Evolutionary conservation across 495 filamentous ascomycete genomes (phyloP).

Genomic region (Friedmanniomyces simplex): DNA sequence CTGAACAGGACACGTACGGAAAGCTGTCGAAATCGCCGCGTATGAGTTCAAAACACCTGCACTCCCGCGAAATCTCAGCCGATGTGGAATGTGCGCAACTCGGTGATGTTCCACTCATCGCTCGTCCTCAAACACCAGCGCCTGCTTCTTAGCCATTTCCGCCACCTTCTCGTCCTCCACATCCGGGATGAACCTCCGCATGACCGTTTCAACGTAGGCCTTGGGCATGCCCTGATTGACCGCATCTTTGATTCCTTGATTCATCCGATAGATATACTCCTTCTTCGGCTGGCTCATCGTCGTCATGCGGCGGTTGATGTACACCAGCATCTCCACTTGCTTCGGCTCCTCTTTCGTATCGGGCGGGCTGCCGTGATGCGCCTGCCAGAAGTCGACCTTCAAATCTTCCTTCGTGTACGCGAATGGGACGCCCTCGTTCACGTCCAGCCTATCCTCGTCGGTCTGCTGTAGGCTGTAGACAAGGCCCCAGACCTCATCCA

Average conservation of each 20-base stretch:
- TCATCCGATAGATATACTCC: slow-evolving; percentile 62
- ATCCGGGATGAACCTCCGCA: slow-evolving; percentile 49
- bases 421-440: slow-evolving; percentile 47
- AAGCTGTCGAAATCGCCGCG: too few relatives aligned
- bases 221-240: slow-evolving; percentile 44
- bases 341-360: slow-evolving; percentile 11
- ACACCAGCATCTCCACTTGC: slow-evolving; percentile 40
- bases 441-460: slow-evolving; percentile 42
- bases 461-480: slow-evolving; percentile 36
- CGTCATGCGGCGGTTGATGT: slow-evolving; percentile 43
- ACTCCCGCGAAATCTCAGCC: too few relatives aligned
- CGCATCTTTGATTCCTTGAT: slow-evolving; percentile 54
- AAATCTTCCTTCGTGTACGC: slow-evolving; percentile 42
- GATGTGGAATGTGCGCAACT: too few relatives aligned
- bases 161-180: slow-evolving; percentile 8
- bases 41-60: too few relatives aligned
- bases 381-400: slow-evolving; percentile 35
- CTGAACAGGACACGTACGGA: too few relatives aligned
- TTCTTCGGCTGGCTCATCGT: slow-evolving; percentile 36
- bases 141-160: slow-evolving; percentile 25
- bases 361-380: slow-evolving; percentile 33
- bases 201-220: slow-evolving; percentile 45
- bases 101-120: too few relatives aligned
- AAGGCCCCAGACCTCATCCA: slow-evolving; percentile 39
- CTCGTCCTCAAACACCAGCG: slow-evolving; percentile 27